Evolutionary conservation across 805 yeast species (phyloP).

Genomic region (Helenozyma baotianmanensis): DNA sequence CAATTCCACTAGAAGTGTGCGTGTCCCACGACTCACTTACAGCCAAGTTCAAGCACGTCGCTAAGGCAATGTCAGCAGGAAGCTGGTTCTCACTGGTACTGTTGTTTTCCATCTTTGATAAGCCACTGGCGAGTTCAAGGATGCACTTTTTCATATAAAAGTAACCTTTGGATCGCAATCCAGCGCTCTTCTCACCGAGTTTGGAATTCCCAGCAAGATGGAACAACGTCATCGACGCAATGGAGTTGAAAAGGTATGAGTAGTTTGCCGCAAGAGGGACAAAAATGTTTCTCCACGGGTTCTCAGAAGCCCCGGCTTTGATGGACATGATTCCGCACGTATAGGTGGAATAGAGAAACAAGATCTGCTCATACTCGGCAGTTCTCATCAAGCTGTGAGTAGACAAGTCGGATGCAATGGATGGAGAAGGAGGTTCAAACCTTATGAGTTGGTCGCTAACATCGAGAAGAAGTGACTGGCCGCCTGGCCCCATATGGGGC

Average conservation of each 20-base stretch:
- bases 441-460: slow-evolving; percentile 8
- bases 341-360: slow-evolving; percentile 30
- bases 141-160: slow-evolving; percentile 58
- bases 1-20: slow-evolving; percentile 62
- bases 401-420: slow-evolving; percentile 5
- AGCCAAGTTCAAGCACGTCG: slow-evolving; percentile 60
- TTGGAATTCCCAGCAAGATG: slow-evolving; percentile 40
- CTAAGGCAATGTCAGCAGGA: slow-evolving; percentile 63
- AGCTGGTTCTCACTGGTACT: slow-evolving; percentile 21
- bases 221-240: slow-evolving; percentile 64
- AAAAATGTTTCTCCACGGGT: slow-evolving; percentile 61
- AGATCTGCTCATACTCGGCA: slow-evolving; percentile 33
- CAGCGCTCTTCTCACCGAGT: slow-evolving; percentile 41
- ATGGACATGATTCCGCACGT: slow-evolving; percentile 52
- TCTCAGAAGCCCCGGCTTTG: slow-evolving; percentile 58
- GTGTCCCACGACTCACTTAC: slow-evolving; percentile 68
- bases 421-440: slow-evolving; percentile 9
- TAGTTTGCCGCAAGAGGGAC: slow-evolving; percentile 54
- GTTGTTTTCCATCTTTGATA: slow-evolving; percentile 27
- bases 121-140: slow-evolving; percentile 54
- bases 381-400: slow-evolving; percentile 16
- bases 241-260: slow-evolving; percentile 55
- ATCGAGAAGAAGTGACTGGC: not conserved
- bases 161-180: slow-evolving; percentile 46
- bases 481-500: too few relatives aligned